phyloP scores from a whole-genome alignment of 345 rosid genomes.

The Cardiospermum halicacabum region DNA sequence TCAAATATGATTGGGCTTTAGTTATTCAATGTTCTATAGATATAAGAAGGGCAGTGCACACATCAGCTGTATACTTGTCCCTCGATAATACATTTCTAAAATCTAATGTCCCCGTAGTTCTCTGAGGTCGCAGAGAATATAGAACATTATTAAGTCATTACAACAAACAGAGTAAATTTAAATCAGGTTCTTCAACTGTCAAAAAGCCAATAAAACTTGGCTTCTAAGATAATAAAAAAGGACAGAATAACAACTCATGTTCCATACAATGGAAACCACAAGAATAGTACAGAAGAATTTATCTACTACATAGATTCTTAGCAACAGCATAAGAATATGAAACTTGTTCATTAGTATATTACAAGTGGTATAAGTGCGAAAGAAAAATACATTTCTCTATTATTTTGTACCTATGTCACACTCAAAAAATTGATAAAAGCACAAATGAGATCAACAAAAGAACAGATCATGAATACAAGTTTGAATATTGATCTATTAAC shows the following conservation, averaged over 20 bases:
- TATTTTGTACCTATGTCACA: constrained; percentile 14
- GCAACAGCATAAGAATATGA: constrained; percentile 1
- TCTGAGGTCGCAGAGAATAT: background rate
- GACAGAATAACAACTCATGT: background rate
- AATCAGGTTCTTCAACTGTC: too few species aligned
- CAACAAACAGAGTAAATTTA: too few species aligned
- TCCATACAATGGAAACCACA: background rate
- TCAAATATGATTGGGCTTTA: too few species aligned
- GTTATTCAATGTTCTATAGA: too few species aligned
- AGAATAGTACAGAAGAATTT: background rate
- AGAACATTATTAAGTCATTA: too few species aligned
- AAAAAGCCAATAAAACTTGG: background rate
- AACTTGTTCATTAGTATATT: constrained; percentile 1
- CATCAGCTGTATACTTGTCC: too few species aligned
- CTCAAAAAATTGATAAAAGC: constrained; percentile 14
- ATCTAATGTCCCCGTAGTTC: background rate
- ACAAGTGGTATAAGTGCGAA: constrained; percentile 1
- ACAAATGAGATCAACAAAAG: background rate
- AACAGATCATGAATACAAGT: background rate
- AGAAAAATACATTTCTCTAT: constrained; percentile 15
- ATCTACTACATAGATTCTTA: background rate
- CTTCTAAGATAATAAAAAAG: background rate
- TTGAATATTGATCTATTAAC: constrained; percentile 15
- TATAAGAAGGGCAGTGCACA: too few species aligned
- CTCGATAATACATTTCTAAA: too few species aligned